Evolutionary conservation across 2,329 filamentous ascomycete genomes (phyloP).

Genomic region (Xylariaceae sp.): DNA sequence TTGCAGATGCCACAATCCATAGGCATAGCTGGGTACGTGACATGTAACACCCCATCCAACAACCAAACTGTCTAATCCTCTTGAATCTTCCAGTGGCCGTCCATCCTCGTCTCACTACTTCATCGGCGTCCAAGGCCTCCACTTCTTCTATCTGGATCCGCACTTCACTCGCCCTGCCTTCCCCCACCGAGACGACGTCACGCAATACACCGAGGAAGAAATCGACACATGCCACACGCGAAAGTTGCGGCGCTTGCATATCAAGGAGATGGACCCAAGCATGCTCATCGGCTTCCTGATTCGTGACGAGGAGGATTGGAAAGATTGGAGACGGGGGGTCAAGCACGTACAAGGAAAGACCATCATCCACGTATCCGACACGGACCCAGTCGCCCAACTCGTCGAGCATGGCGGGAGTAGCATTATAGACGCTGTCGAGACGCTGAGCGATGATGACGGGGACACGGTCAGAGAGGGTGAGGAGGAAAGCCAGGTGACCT

Average conservation of each 20-base stretch:
- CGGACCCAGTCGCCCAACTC: conserved; percentile 56
- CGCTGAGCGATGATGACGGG: conserved; percentile 66
- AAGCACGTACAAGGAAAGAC: conserved; percentile 74
- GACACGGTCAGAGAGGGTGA: conserved; percentile 1
- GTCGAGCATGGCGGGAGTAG: conserved; percentile 56
- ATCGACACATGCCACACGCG: conserved; percentile 82
- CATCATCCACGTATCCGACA: conserved; percentile 79
- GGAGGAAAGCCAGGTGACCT: conserved; percentile 7
- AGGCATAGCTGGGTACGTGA: conserved; percentile 81
- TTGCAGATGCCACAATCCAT: conserved; percentile 90
- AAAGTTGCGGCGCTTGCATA: conserved; percentile 73
- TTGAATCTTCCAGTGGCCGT: conserved; percentile 69
- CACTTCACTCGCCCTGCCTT: conserved; percentile 78
- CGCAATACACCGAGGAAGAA: conserved; percentile 66
- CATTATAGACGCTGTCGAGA: conserved; percentile 86
- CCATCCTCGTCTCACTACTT: conserved; percentile 78
- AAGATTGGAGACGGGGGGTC: conserved; percentile 73
- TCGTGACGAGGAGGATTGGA: conserved; percentile 76
- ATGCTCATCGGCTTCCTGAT: conserved; percentile 97
- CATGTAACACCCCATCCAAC: neutral
- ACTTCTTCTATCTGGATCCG: conserved; percentile 92
- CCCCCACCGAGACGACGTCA: conserved; percentile 54
- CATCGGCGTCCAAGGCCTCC: conserved; percentile 59
- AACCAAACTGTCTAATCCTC: conserved; percentile 12
- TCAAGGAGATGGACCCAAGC: conserved; percentile 94